Percentiles rank a stretch among this genome's conserved stretches.
Evolutionary conservation across 2,329 filamentous ascomycete species (phyloP).

Genomic region (Colletotrichum lupini): DNA sequence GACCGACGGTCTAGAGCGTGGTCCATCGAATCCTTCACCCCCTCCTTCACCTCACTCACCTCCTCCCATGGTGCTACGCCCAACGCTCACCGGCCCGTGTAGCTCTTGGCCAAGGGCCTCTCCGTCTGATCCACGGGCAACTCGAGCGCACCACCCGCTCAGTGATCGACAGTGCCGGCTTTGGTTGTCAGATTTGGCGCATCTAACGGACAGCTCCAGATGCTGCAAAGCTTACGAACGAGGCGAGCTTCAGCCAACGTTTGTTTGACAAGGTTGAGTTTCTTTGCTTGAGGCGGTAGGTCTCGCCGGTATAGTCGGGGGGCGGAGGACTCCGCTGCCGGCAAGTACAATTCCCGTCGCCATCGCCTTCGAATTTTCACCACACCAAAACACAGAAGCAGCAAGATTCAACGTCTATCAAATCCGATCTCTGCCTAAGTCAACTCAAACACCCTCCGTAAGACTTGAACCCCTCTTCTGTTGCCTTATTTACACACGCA

Average conservation of each 20-base stretch:
- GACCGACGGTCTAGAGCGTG: constrained; percentile 18
- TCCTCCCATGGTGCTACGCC: background rate
- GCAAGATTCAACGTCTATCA: background rate
- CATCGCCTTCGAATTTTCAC: background rate
- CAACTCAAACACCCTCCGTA: background rate
- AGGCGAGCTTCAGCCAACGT: background rate
- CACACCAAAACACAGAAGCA: background rate
- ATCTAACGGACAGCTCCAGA: background rate
- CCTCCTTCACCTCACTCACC: background rate
- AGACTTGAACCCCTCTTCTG: background rate
- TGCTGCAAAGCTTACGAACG: background rate
- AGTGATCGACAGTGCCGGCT: background rate
- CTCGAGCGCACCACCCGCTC: background rate
- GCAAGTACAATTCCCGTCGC: background rate
- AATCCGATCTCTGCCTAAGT: background rate
- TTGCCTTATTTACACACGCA: background rate
- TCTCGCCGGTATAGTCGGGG: background rate
- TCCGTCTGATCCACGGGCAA: constrained; percentile 19
- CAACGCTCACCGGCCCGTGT: constrained; percentile 4
- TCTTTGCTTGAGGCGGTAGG: background rate
- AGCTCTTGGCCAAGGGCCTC: constrained; percentile 3
- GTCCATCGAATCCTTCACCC: constrained; percentile 3
- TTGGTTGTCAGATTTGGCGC: background rate
- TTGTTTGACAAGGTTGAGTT: background rate
- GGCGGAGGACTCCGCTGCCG: background rate